These are phyloP conservation scores for Aspergillus amoenus DNA, from an alignment of 2,329 filamentous ascomycete genomes.

Conservation along the genomic window DNA sequence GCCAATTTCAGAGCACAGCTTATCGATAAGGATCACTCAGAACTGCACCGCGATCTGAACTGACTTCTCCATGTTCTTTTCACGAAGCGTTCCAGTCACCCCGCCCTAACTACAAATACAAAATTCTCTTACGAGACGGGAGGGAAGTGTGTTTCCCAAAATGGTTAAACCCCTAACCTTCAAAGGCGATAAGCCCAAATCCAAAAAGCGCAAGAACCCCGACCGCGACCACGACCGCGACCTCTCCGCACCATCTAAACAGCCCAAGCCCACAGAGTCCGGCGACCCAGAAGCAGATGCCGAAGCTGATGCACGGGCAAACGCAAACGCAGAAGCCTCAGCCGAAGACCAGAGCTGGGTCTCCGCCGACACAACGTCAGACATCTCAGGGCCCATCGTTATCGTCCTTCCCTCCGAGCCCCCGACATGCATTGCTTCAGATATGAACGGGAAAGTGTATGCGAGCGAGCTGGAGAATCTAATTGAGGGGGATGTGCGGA, in stretches of 20 bases:
- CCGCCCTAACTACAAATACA: not conserved
- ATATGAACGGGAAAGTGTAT: constrained; percentile 84
- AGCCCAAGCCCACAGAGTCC: constrained; percentile 13
- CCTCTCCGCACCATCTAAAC: constrained; percentile 22
- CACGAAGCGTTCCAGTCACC: not conserved
- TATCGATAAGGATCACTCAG: too few species aligned
- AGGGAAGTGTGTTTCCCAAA: constrained; percentile 9
- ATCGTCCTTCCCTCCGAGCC: constrained; percentile 76
- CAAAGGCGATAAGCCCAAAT: constrained; percentile 82
- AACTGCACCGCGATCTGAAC: too few species aligned
- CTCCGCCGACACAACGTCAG: constrained; percentile 69
- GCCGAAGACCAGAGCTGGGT: constrained; percentile 86
- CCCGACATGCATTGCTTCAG: constrained; percentile 76
- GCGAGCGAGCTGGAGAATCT: constrained; percentile 81
- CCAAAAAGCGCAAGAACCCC: constrained; percentile 80
- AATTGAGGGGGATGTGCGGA: constrained; percentile 76
- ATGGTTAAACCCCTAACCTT: constrained; percentile 81
- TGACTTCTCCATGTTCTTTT: too few species aligned
- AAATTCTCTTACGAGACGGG: too few species aligned
- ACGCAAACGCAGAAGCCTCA: constrained; percentile 15
- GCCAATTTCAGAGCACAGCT: too few species aligned
- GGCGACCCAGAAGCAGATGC: not conserved
- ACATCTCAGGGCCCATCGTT: constrained; percentile 79
- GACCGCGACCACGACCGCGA: constrained; percentile 21
- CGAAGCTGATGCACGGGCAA: not conserved